Evolutionary conservation across 140 eudicot genomes (phyloP), one percentile per base, ranked within the genome.

Genomic region (Anethum foeniculum): DNA sequence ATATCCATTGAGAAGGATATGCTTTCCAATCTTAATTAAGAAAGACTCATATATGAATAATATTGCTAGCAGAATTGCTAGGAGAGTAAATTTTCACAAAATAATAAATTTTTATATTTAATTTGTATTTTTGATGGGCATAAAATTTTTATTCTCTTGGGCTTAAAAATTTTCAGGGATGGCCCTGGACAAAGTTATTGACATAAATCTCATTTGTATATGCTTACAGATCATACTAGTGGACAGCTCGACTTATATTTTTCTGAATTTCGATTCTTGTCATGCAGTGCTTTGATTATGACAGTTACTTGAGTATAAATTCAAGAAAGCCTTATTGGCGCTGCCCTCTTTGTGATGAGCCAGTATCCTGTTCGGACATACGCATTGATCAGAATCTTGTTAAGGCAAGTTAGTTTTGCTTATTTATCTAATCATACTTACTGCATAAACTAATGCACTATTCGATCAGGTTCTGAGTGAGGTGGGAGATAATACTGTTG

Each of bases 251-350:
- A 25, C 38, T 75, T 44, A 4, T 0, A 34, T 51, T 28, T 5
- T 49, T 48, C 27, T 12, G 9, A 77, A 3, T 0, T 49, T 77
- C 32, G 80, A 51, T 81, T 83, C 46, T 5, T 79, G 49, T 39
- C 68, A 7, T 85, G 81, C 67, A 88, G 94, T 90, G 91, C 83
- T 88, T 90, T 77, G 94, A 88, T 73, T 85, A 84, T 80, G 51
- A 83, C 41, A 76, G 58, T 82, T 90, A 80, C 56, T 39, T 90
- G 79, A 83, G 83, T 44, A 58, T 83, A 39, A 90, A 88, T 67
- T 84, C 89, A 47, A 77, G 71, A 51, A 78, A 76, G 62, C 91
- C 94, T 38, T 71, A 56, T 2, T 90, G 94, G 94, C 77, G 83
- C 47, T 90, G 94, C 75, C 94, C 90, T 14, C 16, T 71, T 19